Base-by-base conservation (phyloP, 805 yeast species). In the Pichia membranifaciens region DNA sequence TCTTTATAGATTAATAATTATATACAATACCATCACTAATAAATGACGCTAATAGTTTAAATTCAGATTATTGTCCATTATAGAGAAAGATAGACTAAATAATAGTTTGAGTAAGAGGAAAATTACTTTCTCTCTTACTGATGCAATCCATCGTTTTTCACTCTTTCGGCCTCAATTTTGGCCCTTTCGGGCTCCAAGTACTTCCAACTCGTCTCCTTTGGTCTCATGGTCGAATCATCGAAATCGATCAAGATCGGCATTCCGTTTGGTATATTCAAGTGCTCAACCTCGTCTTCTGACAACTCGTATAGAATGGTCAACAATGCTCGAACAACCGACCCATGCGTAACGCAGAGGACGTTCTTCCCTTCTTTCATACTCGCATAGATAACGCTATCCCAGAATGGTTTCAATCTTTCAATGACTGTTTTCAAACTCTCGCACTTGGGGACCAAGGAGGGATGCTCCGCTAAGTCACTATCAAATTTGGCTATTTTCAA, bases 161-260 rank as follows among this genome's bases (percentile, higher is more conserved):
- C 91, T 55, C 81, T 83, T 54, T 80, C 87, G 17, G 91, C 89
- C 66, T 86, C 88, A 48, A 81, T 75, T 50, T 78, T 80, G 35
- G 93, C 93, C 51, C 76, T 80, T 65, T 83, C 87, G 7, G 91
- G 93, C 66, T 86, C 95, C 58, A 86, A 69, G 68, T 85, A 86
- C 60, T 74, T 78, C 54, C 82, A 82, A 33, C 74, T 76, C 3
- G 43, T 33, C 6, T 38, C 42, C 2, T 38, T 47, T 10, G 65
- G 62, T 34, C 33, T 43, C 22, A 56, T 31, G 57, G 69, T 69
- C 58, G 71, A 72, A 20, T 69, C 58, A 42, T 72, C 76, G 40
- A 57, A 43, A 12, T 81, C 82, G 54, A 84, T 69, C 43, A 81
- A 82, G 65, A 86, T 71, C 40, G 95, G 95, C 44, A 85, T 84